These are phyloP conservation scores for Perkinsus olseni DNA, from an alignment of 169 alveolate species.

Conservation along the genomic window DNA sequence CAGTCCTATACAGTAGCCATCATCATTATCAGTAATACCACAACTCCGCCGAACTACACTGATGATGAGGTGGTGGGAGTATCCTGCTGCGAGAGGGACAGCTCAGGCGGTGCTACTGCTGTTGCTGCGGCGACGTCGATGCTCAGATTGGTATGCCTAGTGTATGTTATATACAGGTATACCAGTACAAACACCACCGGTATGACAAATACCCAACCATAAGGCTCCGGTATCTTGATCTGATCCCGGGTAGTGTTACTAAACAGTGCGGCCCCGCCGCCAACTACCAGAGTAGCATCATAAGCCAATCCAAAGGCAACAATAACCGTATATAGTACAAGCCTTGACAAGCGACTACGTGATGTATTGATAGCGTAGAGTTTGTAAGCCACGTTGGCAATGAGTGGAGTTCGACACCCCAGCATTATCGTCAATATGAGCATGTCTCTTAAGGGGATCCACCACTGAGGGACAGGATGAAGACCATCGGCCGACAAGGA, in stretches of 20 bases:
- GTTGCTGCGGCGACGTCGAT: not conserved
- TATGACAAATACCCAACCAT: not conserved
- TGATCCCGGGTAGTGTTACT: not conserved
- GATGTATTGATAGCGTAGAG: not conserved
- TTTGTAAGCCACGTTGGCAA: not conserved
- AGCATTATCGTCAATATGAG: not conserved
- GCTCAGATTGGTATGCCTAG: not conserved
- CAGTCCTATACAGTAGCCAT: not conserved
- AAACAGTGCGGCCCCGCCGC: not conserved
- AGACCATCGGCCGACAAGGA: not conserved
- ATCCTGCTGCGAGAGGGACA: not conserved
- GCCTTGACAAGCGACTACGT: not conserved
- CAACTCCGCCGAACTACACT: not conserved
- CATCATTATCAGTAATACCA: not conserved
- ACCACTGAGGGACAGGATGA: not conserved
- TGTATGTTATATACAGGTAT: not conserved
- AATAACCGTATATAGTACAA: not conserved
- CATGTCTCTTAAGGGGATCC: not conserved
- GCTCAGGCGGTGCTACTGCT: not conserved
- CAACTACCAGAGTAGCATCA: not conserved
- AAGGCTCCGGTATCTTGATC: not conserved
- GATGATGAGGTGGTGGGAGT: not conserved
- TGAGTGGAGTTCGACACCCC: not conserved
- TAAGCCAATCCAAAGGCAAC: not conserved
- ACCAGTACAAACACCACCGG: not conserved